A percentile compares a stretch with the other conserved stretches of the same genome.
Evolutionary conservation across 2,329 filamentous ascomycete genomes (phyloP).

Genomic region (Fusarium buharicum): DNA sequence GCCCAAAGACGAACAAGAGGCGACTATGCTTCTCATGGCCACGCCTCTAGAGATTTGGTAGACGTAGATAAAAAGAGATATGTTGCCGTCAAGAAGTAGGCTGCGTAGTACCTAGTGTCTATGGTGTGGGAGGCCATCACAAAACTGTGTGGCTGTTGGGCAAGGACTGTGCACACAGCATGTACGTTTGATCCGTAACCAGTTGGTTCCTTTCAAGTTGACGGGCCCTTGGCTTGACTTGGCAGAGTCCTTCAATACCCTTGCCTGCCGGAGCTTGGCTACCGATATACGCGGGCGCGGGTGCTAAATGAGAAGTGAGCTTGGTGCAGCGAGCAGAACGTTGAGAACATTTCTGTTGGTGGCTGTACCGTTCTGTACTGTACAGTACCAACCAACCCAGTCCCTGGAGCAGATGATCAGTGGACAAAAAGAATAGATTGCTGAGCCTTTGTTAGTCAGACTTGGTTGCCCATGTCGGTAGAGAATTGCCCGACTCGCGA

Average conservation of each 20-base stretch:
- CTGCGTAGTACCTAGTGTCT: slow-evolving; percentile 22
- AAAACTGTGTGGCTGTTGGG: slow-evolving; percentile 37
- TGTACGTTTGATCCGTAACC: slow-evolving; percentile 4
- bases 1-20: slow-evolving; percentile 17
- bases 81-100: slow-evolving; percentile 34
- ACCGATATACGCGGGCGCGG: slow-evolving; percentile 6
- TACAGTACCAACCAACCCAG: neutral
- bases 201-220: slow-evolving; percentile 27
- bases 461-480: slow-evolving; percentile 6
- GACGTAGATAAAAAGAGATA: slow-evolving; percentile 21
- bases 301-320: slow-evolving; percentile 14
- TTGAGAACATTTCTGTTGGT: too few species aligned
- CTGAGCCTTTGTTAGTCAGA: slow-evolving; percentile 17
- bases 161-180: slow-evolving; percentile 39
- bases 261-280: slow-evolving; percentile 30
- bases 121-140: slow-evolving; percentile 40
- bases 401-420: neutral
- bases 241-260: slow-evolving; percentile 36
- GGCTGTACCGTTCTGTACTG: neutral
- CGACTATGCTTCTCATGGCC: slow-evolving; percentile 35
- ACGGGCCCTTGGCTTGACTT: slow-evolving; percentile 37
- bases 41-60: slow-evolving; percentile 1
- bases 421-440: slow-evolving; percentile 1
- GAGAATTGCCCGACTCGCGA: slow-evolving; percentile 11
- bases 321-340: neutral